Evolutionary conservation across 75 land plant genomes (phyloP), one percentile per base, ranked within the genome.

Genomic region (Picea glauca): DNA sequence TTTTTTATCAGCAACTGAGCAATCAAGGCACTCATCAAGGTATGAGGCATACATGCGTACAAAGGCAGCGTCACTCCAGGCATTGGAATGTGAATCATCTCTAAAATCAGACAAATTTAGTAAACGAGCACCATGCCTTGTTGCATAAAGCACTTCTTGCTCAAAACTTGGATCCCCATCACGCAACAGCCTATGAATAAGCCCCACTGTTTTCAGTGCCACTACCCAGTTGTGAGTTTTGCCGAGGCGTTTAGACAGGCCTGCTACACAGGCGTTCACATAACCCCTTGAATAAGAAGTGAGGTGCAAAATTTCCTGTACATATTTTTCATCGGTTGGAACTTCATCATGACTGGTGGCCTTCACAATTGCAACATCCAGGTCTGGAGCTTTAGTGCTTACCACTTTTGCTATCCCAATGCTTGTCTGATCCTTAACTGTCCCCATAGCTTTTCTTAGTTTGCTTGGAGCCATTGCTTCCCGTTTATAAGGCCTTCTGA

Each of bases 221-320:
- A 95, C 98, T 46, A 91, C 78, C 98, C 98, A 95, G 63, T 95
- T 92, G 23, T 86, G 86, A 1, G 98, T 95, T 86, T 95, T 95
- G 74, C 85, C 78, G 21, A 95, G 79, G 50, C 96, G 82, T 76
- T 81, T 84, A 11, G 98, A 84, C 18, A 95, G 72, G 30, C 87
- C 77, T 59, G 85, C 65, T 31, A 95, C 88, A 60, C 97, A 95
- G 5, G 88, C 88, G 40, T 81, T 87, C 62, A 85, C 84, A 38
- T 87, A 87, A 7, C 87, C 88, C n/a, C 88, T 81, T n/a, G 88
- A 86, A 81, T 80, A 85, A n/a, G 83, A 77, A 56, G 88, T 85
- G 18, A 85, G 84, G 60, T 81, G 79, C 66, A 87, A 57, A 66
- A 87, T 80, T 59, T 87, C 88, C 40, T 78, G 83, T 1, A 87